Evolutionary conservation across 305 asterid species (phyloP), one percentile per base, ranked within the genome.

Genomic region (Salvia sclarea): DNA sequence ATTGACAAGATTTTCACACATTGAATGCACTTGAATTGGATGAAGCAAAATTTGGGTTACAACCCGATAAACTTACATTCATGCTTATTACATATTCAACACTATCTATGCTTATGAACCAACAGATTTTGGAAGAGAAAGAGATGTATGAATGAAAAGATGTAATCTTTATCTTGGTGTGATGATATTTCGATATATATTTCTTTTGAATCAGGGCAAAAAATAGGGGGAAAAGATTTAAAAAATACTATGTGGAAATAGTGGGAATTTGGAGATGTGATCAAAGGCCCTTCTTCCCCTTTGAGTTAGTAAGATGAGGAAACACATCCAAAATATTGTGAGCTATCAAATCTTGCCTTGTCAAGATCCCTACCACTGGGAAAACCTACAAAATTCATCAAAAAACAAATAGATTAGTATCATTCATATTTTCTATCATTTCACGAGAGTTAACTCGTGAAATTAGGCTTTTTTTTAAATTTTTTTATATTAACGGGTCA

Each of bases 331-430:
- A 64, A 40, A 92, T 92, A 75, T 86, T 92, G 85, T 92, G 95
- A 1, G 94, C 89, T 68, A 86, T 92, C 83, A 90, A 75, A 83
- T 92, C 97, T 78, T 86, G 96, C 88, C 98, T 82, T 14, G 98
- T 90, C 87, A 92, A 82, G 71, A 92, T 85, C 66, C 98, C 98
- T 40, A 85, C 87, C 74, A 90, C 98, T 0, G 97, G 90, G 16
- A 78, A 79, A 55, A 83, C 93, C 97, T 92, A 63, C 61, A 20
- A 58, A 58, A n/a, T 33, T 31, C 24, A 66, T 50, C 62, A 24
- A 50, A 28, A 54, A 72, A 37, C 30, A 49, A 40, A 35, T 44
- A 71, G 69, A 25, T 73, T 5, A 76, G 65, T 3, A 30, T 54
- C 47, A 6, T 2, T 43, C 44, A 35, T 25, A 38, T 30, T 38